Evolutionary conservation across 441 rosid species (phyloP).

Genomic region (Sinapis alba): DNA sequence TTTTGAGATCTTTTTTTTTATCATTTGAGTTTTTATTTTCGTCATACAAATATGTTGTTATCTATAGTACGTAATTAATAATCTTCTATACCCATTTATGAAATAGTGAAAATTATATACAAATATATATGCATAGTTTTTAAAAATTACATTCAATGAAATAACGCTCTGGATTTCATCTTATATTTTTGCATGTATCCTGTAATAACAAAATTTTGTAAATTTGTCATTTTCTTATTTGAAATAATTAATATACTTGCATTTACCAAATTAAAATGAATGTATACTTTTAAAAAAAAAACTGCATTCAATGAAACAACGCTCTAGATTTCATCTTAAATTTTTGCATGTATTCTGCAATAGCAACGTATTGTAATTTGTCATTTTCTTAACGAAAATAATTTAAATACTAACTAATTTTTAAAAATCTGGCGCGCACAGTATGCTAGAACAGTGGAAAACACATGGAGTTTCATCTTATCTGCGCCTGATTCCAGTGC

Average conservation of each 20-base stretch:
- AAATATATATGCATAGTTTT: neutral
- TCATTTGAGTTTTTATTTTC: neutral
- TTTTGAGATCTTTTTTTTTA: neutral
- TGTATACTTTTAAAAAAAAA: too few species aligned
- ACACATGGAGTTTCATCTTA: constrained; percentile 72
- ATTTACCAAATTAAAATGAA: too few species aligned
- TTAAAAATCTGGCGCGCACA: constrained; percentile 24
- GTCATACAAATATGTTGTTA: neutral
- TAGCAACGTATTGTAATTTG: neutral
- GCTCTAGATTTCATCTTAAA: too few species aligned
- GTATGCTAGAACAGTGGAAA: constrained; percentile 47
- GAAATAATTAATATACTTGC: neutral
- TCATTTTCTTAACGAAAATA: neutral
- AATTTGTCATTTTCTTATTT: neutral
- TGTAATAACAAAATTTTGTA: neutral
- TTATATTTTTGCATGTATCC: neutral
- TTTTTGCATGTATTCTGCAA: neutral
- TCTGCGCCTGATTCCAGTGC: constrained; percentile 57
- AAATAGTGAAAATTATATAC: neutral
- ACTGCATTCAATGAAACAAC: too few species aligned
- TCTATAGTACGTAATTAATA: neutral
- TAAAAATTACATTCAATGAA: neutral
- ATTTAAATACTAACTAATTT: neutral
- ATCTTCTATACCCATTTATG: neutral
- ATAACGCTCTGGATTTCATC: neutral